Evolutionary conservation across 2,329 filamentous ascomycete genomes (phyloP), one percentile per base, ranked within the genome.

Genomic region (Geoglossum cookeanum): DNA sequence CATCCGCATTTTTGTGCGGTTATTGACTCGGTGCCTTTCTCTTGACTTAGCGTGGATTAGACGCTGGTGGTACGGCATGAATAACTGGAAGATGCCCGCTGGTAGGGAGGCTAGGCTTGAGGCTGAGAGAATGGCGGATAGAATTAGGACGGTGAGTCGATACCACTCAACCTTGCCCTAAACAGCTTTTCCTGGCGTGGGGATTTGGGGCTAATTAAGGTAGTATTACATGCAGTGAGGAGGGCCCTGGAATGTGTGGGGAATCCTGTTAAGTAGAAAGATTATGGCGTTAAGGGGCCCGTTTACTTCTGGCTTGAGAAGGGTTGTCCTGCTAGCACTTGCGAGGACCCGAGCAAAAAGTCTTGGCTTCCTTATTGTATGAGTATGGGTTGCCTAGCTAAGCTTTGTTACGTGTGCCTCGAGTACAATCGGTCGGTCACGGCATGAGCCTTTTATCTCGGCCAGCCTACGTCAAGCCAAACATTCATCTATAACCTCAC

Each of bases 31-130:
- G n/a, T 9, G 15, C n/a, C 29, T 30, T 9, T 33, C 29, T 45
- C 9, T 22, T 22, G 22, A 22, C 22, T 22, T 37, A 57, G 54
- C 52, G 27, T 37, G 57, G 32, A 58, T 92, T 54, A 77, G 92
- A 64, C 77, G 89, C 62, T 97, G 91, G 92, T 98, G 92, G 91
- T 96, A 88, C 74, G 80, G 78, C 27, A 86, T 94, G 17, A 97
- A 97, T 67, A 88, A 94, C 65, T 97, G 92, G 92, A 75, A 77
- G 54, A 70, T 91, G 58, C 84, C 84, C 11, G 61, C 65, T 3
- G 65, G 71, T 57, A 47, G 55, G 58, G 30, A 57, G 44, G 22
- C 22, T 22, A 61, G 57, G 29, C 60, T 65, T 59, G 56, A 58
- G 49, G 68, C 37, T 8, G 22, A 49, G 29, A n/a, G 13, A 29